Conservation (phyloP, 2,329 filamentous ascomycete species). For the Hypoxylon rubiginosum region DNA sequence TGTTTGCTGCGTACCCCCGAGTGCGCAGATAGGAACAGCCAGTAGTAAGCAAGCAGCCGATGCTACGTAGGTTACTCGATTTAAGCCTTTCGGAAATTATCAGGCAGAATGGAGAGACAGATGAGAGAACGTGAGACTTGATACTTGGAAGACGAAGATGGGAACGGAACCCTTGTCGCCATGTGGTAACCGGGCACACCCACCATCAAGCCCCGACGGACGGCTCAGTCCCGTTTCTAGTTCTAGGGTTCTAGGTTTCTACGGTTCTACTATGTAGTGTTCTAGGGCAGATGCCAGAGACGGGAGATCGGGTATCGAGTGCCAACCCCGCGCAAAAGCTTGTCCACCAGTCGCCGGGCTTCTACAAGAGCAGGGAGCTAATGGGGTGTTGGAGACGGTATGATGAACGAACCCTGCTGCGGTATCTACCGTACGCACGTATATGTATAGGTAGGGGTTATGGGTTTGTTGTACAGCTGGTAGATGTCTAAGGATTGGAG, state of each 20-base stretch:
- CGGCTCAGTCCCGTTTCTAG: slow-evolving; percentile 42
- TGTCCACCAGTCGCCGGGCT: slow-evolving; percentile 20
- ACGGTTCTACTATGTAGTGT: no score
- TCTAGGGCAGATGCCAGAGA: slow-evolving; percentile 19
- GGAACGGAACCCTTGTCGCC: slow-evolving; percentile 46
- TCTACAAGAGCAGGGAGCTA: neutral
- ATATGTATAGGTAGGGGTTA: neutral
- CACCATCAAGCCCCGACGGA: slow-evolving; percentile 35
- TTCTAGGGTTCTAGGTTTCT: slow-evolving; percentile 25
- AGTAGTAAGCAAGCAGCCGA: slow-evolving; percentile 29
- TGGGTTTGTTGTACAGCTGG: slow-evolving; percentile 1
- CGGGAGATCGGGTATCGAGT: slow-evolving; percentile 41
- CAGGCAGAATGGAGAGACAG: slow-evolving; percentile 21
- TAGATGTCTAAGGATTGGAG: slow-evolving; percentile 17
- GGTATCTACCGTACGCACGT: slow-evolving; percentile 15
- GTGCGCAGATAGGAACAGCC: slow-evolving; percentile 27
- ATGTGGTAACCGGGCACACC: slow-evolving; percentile 46
- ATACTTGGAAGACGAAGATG: slow-evolving; percentile 10
- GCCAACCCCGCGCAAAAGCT: slow-evolving; percentile 34
- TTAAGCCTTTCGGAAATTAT: slow-evolving; percentile 47
- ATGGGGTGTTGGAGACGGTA: slow-evolving; percentile 32
- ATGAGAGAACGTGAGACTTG: neutral
- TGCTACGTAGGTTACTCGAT: slow-evolving; percentile 26
- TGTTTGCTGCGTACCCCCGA: slow-evolving; percentile 22
- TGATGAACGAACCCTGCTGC: slow-evolving; percentile 14